Evolutionary conservation across 768 basidiomycete genomes (phyloP), one percentile per base, ranked within the genome.

Genomic region (Suillus sp.): DNA sequence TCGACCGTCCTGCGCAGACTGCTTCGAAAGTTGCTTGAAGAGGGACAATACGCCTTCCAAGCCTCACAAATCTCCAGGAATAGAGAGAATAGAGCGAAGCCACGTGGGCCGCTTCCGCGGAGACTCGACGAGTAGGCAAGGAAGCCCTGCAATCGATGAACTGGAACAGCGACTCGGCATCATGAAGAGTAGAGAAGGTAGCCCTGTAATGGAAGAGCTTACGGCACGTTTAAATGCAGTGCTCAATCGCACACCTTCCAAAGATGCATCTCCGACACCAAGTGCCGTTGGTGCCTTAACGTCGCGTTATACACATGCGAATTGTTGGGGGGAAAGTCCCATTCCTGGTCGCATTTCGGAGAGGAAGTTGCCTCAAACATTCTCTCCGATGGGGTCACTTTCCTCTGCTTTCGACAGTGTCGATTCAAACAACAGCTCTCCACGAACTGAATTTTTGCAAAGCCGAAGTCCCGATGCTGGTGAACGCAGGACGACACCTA

Each of bases 21-120:
- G 93, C 69, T 94, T 95, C 68, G 93, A 92, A 64, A 86, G 72
- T 43, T 92, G 90, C 70, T 79, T 93, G 54, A 85, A 83, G 63
- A 79, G 86, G 35, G 84, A 82, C 63, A 72, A 14, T 35, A 84
- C 84, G 14, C 71, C 71, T 37, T 67, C 55, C 57, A 73, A 54
- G 68, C 71, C 79, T 81, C 66, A 79, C 80, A 74, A 81, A 78
- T 66, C 67, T 61, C 64, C 71, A 68, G 59, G 16, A 63, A 60
- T 50, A 40, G 72, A 71, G 30, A 70, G 53, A 62, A 73, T 70
- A 32, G 75, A 77, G 54, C 63, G 62, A 53, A 77, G 72, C 59
- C 84, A 83, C 51, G 75, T 84, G 2, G 82, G 83, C 20, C 82
- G 84, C 5, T 72, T 80, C 64, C 78, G 78, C 62, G 69, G 78